Percentiles rank a stretch among this genome's conserved stretches.
These are phyloP conservation scores for Scheffersomyces titani DNA, from an alignment of 1,139 yeast genomes.

Conservation along the genomic window DNA sequence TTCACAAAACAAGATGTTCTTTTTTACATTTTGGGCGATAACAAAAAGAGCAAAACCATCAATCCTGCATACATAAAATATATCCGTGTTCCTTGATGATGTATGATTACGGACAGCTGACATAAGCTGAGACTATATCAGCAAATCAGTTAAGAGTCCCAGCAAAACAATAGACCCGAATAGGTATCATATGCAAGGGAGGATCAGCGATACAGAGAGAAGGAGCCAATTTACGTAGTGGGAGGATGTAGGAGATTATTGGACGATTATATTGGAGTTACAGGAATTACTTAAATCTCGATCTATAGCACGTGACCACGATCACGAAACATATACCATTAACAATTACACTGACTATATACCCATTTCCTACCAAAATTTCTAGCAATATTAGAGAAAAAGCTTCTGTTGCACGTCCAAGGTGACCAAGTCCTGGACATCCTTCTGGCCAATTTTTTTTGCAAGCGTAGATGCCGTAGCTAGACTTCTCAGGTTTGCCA, in stretches of 20 bases:
- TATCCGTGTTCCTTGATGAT: background rate
- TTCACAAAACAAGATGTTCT: background rate
- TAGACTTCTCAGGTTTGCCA: background rate
- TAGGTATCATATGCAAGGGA: no score
- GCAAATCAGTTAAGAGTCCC: background rate
- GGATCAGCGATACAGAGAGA: no score
- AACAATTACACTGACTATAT: background rate
- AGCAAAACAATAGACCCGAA: no score
- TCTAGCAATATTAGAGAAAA: conserved; percentile 10
- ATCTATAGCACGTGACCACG: background rate
- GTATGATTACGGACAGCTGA: background rate
- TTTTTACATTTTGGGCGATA: background rate
- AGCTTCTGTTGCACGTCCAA: conserved; percentile 24
- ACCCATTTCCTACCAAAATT: background rate
- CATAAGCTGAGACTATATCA: background rate
- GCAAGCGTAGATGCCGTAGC: conserved; percentile 5
- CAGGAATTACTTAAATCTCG: no score
- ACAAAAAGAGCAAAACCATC: background rate
- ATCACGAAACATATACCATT: background rate
- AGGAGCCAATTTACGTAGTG: no score
- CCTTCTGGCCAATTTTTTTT: conserved; percentile 12
- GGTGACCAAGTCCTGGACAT: conserved; percentile 22
- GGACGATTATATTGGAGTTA: no score
- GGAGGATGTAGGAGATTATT: no score
- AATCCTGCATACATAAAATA: background rate